Evolutionary conservation across 2,329 filamentous ascomycete genomes (phyloP).

Genomic region (Cordyceps farinosa): DNA sequence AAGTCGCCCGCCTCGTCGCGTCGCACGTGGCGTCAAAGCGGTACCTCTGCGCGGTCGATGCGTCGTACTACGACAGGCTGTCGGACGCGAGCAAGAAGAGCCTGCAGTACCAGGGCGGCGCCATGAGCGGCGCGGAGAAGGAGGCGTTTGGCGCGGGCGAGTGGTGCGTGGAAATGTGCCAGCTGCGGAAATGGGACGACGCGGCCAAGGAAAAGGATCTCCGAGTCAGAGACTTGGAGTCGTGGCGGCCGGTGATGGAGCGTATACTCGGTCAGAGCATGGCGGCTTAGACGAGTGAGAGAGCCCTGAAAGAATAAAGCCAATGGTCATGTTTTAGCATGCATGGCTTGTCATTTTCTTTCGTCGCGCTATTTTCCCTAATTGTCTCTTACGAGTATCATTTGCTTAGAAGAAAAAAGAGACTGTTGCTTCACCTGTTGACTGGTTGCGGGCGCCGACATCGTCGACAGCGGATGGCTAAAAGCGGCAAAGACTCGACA

Average conservation of each 20-base stretch:
- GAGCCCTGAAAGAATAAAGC: too few relatives aligned
- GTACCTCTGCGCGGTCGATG: conserved; percentile 22
- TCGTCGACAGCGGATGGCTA: not conserved
- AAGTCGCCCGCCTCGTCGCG: conserved; percentile 21
- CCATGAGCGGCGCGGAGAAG: conserved; percentile 18
- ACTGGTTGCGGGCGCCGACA: not conserved
- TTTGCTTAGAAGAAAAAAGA: not conserved
- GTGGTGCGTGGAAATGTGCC: conserved; percentile 22
- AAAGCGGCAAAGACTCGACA: not conserved
- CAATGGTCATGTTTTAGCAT: too few relatives aligned
- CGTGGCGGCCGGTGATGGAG: conserved; percentile 13
- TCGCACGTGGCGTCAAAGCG: conserved; percentile 23
- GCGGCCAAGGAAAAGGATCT: conserved; percentile 20
- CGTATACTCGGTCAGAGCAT: conserved; percentile 1
- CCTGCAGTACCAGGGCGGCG: conserved; percentile 21
- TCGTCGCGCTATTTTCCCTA: too few relatives aligned
- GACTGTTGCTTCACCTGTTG: too few relatives aligned
- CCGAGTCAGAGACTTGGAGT: not conserved
- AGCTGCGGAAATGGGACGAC: conserved; percentile 21
- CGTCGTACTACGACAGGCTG: conserved; percentile 18
- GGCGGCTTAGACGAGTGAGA: not conserved
- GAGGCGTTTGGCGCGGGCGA: conserved; percentile 13
- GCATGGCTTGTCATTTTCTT: too few relatives aligned
- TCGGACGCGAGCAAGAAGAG: conserved; percentile 23
- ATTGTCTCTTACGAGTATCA: too few relatives aligned